Evolutionary conservation across 768 basidiomycete genomes (phyloP).

Genomic region (Dentipellis fragilis): DNA sequence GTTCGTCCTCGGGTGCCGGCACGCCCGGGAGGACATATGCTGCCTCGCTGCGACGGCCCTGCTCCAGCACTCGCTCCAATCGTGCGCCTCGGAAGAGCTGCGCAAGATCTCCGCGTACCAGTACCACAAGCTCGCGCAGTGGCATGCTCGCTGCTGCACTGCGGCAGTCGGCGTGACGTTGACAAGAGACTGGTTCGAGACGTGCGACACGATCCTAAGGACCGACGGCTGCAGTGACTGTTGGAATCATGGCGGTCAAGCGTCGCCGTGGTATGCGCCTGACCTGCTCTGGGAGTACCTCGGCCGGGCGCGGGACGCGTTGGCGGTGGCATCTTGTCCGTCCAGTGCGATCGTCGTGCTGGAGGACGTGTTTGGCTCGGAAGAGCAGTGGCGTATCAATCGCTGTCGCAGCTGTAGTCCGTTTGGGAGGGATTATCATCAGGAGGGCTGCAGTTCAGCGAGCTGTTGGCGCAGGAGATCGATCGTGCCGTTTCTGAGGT

Average conservation of each 20-base stretch:
- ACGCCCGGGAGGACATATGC: neutral
- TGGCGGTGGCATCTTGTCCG: neutral
- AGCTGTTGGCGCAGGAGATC: too few species aligned
- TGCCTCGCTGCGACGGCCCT: neutral
- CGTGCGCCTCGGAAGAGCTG: neutral
- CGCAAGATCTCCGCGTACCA: neutral
- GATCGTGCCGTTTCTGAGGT: too few species aligned
- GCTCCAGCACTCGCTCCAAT: neutral
- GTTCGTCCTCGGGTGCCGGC: constrained; percentile 1
- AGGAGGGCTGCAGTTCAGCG: too few species aligned
- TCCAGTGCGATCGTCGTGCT: too few species aligned
- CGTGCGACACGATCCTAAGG: neutral
- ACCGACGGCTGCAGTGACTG: too few species aligned
- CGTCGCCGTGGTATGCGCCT: neutral
- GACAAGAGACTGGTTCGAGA: neutral
- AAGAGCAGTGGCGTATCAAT: too few species aligned
- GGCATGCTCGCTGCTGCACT: neutral
- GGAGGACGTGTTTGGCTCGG: too few species aligned
- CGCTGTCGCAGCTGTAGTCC: too few species aligned
- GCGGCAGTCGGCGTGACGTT: neutral
- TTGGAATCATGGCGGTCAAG: too few species aligned
- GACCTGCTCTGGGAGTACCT: neutral
- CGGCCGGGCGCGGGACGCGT: neutral
- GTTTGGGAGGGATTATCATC: too few species aligned
- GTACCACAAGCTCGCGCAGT: neutral